phyloP scores from a whole-genome alignment of 2,329 filamentous ascomycete species.

The Ceratocystis lukuohia region DNA sequence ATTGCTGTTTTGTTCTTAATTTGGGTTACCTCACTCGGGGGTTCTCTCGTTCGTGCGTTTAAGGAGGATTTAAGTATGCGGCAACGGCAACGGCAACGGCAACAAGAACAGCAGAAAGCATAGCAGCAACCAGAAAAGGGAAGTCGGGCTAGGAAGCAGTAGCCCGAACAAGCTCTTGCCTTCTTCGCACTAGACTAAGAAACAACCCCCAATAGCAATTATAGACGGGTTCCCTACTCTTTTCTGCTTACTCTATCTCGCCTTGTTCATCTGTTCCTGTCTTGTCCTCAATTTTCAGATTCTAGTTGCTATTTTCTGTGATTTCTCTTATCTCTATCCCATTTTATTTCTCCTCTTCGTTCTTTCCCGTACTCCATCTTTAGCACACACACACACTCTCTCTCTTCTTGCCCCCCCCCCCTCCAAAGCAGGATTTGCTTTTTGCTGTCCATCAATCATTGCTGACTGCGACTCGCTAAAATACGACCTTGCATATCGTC shows the following conservation, averaged over 20 bases:
- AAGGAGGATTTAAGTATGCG: background rate
- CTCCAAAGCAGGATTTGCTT: background rate
- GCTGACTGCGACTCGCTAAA: background rate
- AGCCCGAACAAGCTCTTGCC: constrained; percentile 1
- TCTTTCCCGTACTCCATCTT: background rate
- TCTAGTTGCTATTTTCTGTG: background rate
- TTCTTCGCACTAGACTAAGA: constrained; percentile 5
- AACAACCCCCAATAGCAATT: background rate
- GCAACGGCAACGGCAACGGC: background rate
- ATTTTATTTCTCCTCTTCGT: background rate
- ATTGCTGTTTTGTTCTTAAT: background rate
- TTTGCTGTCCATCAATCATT: background rate
- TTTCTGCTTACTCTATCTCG: background rate
- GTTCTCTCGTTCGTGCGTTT: too few species aligned
- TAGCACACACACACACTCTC: background rate
- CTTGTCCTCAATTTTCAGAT: background rate
- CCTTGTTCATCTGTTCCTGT: background rate
- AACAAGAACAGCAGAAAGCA: background rate
- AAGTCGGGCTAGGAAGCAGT: background rate
- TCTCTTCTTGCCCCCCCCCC: background rate
- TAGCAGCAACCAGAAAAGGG: background rate
- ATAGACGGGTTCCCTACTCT: background rate
- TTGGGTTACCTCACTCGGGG: background rate
- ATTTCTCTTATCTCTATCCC: background rate
- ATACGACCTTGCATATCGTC: background rate